These are phyloP conservation scores for Boletus austroedulis DNA, from an alignment of 1,284 basidiomycete genomes.

Conservation along the genomic window DNA sequence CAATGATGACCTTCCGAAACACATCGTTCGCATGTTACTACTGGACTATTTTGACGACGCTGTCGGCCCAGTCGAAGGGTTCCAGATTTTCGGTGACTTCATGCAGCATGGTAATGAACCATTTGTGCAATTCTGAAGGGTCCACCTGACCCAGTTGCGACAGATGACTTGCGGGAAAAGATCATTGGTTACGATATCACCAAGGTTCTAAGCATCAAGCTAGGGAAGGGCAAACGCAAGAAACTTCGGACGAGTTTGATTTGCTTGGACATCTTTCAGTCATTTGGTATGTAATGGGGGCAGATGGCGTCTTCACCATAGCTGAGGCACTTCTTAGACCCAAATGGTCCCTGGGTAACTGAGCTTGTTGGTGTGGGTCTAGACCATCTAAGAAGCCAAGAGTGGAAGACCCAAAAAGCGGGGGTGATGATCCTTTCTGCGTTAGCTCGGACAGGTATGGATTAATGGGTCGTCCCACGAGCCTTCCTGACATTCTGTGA, in stretches of 20 bases:
- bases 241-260: constrained; percentile 26
- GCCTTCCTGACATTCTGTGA: not conserved
- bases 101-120: constrained; percentile 24
- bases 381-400: not conserved
- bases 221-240: constrained; percentile 10
- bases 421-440: constrained; percentile 4
- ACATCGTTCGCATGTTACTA: constrained; percentile 24
- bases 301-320: not conserved
- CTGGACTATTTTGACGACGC: constrained; percentile 31
- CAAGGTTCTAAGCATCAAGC: constrained; percentile 17
- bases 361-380: not conserved
- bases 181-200: constrained; percentile 14
- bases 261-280: constrained; percentile 23
- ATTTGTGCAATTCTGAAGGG: no score
- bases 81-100: constrained; percentile 26
- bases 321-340: constrained; percentile 5
- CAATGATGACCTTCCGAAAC: constrained; percentile 9
- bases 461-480: not conserved
- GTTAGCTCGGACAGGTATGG: constrained; percentile 13
- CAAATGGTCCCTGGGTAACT: not conserved
- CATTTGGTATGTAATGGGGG: constrained; percentile 12
- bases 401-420: constrained; percentile 10
- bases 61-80: constrained; percentile 27
- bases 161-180: constrained; percentile 21
- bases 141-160: not conserved